These are phyloP conservation scores for Blastobotrys ciferrii DNA, from an alignment of 1,139 yeast genomes.

Conservation along the genomic window DNA sequence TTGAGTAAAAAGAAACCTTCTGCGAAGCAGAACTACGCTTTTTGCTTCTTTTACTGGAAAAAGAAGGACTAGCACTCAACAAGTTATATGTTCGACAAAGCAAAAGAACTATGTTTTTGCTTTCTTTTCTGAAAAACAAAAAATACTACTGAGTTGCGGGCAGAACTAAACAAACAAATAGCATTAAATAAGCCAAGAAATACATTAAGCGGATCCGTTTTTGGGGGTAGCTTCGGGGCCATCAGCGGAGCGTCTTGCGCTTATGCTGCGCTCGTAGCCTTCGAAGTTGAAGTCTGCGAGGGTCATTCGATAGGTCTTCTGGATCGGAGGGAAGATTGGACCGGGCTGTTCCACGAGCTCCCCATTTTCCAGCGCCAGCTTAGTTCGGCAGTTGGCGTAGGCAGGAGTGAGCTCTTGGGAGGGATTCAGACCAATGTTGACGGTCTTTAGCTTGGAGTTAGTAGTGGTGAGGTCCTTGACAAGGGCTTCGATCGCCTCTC, in stretches of 20 bases:
- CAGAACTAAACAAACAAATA: not conserved
- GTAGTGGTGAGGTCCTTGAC: not conserved
- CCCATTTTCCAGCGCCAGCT: not conserved
- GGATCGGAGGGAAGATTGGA: not conserved
- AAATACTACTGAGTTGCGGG: no score
- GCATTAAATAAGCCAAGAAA: constrained; percentile 1
- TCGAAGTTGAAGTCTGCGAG: not conserved
- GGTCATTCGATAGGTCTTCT: not conserved
- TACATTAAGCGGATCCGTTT: not conserved
- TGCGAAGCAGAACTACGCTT: no score
- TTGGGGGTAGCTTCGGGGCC: no score
- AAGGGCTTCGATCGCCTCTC: not conserved
- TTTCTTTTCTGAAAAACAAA: no score
- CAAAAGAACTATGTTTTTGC: no score
- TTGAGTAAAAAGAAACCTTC: no score
- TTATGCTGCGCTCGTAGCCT: not conserved
- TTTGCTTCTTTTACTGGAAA: no score
- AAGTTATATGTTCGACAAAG: no score
- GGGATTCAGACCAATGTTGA: not conserved
- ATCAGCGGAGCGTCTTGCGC: not conserved
- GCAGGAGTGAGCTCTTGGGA: not conserved
- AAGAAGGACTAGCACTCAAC: no score
- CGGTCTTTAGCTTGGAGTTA: not conserved
- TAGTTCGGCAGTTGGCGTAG: not conserved
- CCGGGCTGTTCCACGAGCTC: not conserved